Percentiles rank a stretch among this genome's conserved stretches.
Evolutionary conservation across 202 grass and related monocot genomes (phyloP).

Genomic region (Hordeum pubiflorum): DNA sequence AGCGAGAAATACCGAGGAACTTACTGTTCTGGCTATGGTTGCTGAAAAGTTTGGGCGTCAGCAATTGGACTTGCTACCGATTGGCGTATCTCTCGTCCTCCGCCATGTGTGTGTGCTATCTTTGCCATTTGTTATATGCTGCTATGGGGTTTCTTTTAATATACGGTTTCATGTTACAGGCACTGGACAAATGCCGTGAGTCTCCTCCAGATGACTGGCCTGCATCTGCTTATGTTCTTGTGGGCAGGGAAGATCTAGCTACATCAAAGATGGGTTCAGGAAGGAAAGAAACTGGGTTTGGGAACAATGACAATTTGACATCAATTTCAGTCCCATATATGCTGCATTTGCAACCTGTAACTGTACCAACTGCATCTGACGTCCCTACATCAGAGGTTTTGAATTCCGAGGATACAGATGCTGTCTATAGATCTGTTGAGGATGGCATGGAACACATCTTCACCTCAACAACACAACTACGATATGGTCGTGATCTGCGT

Average conservation of each 20-base stretch:
- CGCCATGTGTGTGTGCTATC: conserved; percentile 61
- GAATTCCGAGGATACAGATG: conserved; percentile 75
- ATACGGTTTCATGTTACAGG: conserved; percentile 45
- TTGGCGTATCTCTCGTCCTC: conserved; percentile 85
- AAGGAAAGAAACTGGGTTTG: conserved; percentile 51
- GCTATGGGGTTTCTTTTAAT: conserved; percentile 19
- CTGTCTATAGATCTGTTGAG: conserved; percentile 58
- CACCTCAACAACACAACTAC: conserved; percentile 77
- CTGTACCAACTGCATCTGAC: conserved; percentile 58
- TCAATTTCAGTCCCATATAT: conserved; percentile 92
- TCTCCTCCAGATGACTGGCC: conserved; percentile 88
- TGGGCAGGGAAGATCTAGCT: conserved; percentile 88
- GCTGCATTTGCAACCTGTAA: conserved; percentile 90
- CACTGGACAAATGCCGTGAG: conserved; percentile 82
- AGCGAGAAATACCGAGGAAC: conserved; percentile 63
- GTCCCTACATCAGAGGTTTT: conserved; percentile 49
- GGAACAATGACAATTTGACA: conserved; percentile 54
- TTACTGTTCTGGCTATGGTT: conserved; percentile 86
- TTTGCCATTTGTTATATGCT: conserved; percentile 20
- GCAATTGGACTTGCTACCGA: conserved; percentile 77
- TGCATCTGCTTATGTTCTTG: conserved; percentile 70
- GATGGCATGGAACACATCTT: conserved; percentile 99
- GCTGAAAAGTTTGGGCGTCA: conserved; percentile 81
- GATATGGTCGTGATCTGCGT: conserved; percentile 83
- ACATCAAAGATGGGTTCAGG: conserved; percentile 44